phyloP scores from a whole-genome alignment of 768 basidiomycete species.

The Lactarius indigo region DNA sequence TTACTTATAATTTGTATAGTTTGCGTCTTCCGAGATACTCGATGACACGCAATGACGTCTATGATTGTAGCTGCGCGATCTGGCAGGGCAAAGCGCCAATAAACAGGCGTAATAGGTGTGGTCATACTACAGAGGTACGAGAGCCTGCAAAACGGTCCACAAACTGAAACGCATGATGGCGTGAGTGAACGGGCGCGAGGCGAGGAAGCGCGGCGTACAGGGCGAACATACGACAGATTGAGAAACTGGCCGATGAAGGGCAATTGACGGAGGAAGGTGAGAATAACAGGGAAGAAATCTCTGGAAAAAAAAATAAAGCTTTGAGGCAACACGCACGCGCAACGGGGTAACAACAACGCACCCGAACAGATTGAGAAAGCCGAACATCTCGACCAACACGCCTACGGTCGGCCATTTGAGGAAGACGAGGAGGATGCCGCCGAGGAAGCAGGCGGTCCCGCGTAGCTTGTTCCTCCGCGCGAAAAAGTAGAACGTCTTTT shows the following conservation, averaged over 20 bases:
- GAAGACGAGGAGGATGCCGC: conserved; percentile 90
- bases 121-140: conserved; percentile 30
- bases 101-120: background rate
- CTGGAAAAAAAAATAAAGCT: conserved; percentile 39
- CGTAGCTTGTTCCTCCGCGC: conserved; percentile 92
- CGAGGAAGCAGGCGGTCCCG: conserved; percentile 84
- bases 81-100: background rate
- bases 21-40: background rate
- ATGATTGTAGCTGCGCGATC: background rate
- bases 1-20: background rate
- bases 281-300: conserved; percentile 98
- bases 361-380: conserved; percentile 98
- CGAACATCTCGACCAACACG: conserved; percentile 90
- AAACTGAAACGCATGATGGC: conserved; percentile 26
- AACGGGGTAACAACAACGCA: conserved; percentile 34
- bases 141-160: conserved; percentile 37
- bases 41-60: conserved; percentile 1
- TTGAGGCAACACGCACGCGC: background rate
- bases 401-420: conserved; percentile 94
- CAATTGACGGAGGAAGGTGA: conserved; percentile 91
- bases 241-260: conserved; percentile 87
- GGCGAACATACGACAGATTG: conserved; percentile 82
- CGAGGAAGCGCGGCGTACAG: conserved; percentile 48
- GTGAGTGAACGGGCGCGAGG: background rate
- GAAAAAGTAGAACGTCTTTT: conserved; percentile 98